Percentiles rank a stretch among this genome's conserved stretches.
Conservation (phyloP, 352 stramenopile species). For the Globisporangium abappressorium region DNA sequence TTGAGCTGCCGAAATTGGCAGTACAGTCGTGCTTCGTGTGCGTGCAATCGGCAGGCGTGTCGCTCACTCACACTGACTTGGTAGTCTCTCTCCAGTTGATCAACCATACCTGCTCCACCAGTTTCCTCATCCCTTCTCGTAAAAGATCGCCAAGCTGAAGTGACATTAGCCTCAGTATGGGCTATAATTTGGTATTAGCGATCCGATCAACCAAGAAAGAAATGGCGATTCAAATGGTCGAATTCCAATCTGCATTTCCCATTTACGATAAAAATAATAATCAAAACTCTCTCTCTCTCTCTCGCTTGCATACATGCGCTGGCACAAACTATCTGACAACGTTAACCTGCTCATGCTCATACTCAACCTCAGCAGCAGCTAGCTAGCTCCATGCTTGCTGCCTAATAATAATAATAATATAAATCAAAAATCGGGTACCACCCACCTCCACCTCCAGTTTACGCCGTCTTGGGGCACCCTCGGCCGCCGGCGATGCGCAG, state of each 20-base stretch:
- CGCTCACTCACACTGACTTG: neutral
- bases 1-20: neutral
- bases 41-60: neutral
- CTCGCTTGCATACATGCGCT: no score
- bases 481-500: slow-evolving; percentile 42
- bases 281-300: neutral
- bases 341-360: neutral
- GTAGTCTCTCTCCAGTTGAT: neutral
- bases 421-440: neutral
- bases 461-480: slow-evolving; percentile 21
- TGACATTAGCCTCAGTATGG: no score
- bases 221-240: no score
- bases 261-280: neutral
- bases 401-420: slow-evolving; percentile 2
- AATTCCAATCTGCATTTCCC: neutral
- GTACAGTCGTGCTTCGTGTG: neutral
- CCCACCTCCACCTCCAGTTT: neutral
- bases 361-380: neutral
- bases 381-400: neutral
- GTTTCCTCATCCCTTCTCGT: neutral
- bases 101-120: neutral
- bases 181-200: no score
- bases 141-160: neutral
- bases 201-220: no score
- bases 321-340: neutral